Conservation (phyloP, 768 basidiomycete genomes). For the Russula griseocarnosa region DNA sequence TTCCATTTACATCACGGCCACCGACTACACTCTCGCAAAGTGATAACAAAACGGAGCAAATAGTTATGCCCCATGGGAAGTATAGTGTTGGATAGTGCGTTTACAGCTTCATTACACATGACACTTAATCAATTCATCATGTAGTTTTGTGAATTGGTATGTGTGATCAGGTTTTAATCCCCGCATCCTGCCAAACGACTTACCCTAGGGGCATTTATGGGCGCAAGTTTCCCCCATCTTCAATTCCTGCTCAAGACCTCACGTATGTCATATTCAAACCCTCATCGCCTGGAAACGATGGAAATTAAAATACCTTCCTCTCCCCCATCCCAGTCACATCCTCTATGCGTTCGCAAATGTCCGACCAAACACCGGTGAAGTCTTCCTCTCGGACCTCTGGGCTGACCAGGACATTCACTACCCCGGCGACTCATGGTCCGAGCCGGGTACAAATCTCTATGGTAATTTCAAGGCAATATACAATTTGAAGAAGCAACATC, state of each 20-base stretch:
- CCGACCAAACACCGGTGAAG: constrained; percentile 77
- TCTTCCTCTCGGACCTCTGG: constrained; percentile 86
- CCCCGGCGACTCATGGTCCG: constrained; percentile 93
- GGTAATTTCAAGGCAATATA: constrained; percentile 95
- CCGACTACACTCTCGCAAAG: constrained; percentile 2
- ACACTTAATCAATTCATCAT: constrained; percentile 21
- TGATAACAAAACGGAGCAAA: constrained; percentile 23
- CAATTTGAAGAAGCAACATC: constrained; percentile 79
- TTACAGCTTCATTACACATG: constrained; percentile 1
- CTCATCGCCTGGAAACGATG: constrained; percentile 13
- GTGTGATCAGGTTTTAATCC: constrained; percentile 19
- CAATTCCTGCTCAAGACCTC: constrained; percentile 78
- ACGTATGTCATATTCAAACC: constrained; percentile 52
- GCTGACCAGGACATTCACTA: constrained; percentile 98
- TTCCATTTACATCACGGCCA: not conserved
- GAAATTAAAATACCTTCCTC: constrained; percentile 10
- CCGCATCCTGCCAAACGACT: constrained; percentile 7
- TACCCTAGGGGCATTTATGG: constrained; percentile 85
- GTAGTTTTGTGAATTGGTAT: constrained; percentile 76
- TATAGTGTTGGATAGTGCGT: constrained; percentile 81
- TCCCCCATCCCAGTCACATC: constrained; percentile 55
- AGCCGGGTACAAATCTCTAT: constrained; percentile 84
- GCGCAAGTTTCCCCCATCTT: constrained; percentile 81
- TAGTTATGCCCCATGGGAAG: constrained; percentile 45
- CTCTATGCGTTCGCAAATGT: constrained; percentile 93